These are phyloP conservation scores for Colletotrichum endophyticum DNA, from an alignment of 2,329 filamentous ascomycete species.

Conservation along the genomic window DNA sequence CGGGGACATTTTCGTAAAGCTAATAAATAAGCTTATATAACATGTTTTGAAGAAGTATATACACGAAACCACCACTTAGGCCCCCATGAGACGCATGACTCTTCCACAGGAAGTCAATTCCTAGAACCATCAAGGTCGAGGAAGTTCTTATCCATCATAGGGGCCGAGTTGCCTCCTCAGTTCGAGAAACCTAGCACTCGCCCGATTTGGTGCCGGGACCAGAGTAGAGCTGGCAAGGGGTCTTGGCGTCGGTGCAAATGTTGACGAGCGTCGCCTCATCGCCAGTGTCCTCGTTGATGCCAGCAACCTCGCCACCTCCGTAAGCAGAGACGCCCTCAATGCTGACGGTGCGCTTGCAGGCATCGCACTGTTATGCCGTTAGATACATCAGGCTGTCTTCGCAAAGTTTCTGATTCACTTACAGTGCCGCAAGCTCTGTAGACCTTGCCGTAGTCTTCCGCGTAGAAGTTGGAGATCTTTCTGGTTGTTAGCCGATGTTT, in stretches of 20 bases:
- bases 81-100: not conserved
- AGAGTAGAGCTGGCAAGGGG: conserved; percentile 27
- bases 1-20: not conserved
- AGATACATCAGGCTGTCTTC: conserved; percentile 1
- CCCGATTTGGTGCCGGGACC: conserved; percentile 32
- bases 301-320: conserved; percentile 42
- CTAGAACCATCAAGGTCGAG: not conserved
- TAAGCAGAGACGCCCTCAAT: conserved; percentile 43
- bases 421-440: conserved; percentile 25
- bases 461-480: conserved; percentile 43
- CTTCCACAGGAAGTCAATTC: not conserved
- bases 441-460: conserved; percentile 52
- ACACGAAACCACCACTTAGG: not conserved
- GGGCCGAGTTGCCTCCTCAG: not conserved
- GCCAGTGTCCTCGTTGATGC: conserved; percentile 46
- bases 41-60: not conserved
- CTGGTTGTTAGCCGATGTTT: not conserved
- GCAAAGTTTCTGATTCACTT: not conserved
- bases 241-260: conserved; percentile 29
- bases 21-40: not conserved
- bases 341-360: conserved; percentile 47
- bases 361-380: not conserved
- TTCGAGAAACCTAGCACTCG: not conserved
- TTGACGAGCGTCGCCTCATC: conserved; percentile 32
- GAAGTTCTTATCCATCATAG: not conserved